Base-by-base conservation (phyloP, 2,329 filamentous ascomycete species). In the Fonsecaea monophora region DNA sequence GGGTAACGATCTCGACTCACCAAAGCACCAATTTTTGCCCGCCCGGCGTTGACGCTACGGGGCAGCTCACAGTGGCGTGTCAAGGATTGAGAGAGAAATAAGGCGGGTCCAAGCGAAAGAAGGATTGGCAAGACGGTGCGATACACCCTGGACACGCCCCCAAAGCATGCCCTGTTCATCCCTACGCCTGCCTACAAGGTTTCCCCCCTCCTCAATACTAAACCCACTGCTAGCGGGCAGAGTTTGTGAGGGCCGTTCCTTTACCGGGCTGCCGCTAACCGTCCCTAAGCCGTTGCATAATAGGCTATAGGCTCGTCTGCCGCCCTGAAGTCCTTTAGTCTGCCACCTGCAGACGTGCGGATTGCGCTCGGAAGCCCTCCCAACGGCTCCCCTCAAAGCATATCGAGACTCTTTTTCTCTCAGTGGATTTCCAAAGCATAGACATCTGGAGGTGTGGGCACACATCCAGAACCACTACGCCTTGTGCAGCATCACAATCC, bases 221-320 rank as follows among this genome's bases (percentile, higher is more conserved):
- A 56, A 64, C 21, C 21, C 30, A 50, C 13, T 64, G 50, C 65
- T 64, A 55, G 64, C 37, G 34, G 40, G 61, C 53, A 62, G 56
- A 65, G 64, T 48, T 57, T 63, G 55, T 21, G 65, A 69, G 68
- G 68, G 53, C 68, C 68, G 68, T 69, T 60, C 65, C 68, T 69
- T 62, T 57, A 58, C 62, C 56, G 59, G 58, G 60, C 64, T 62
- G 42, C 68, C 65, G 65, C 64, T 69, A 69, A 55, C 56, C 64
- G 58, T 65, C 48, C 60, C 56, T 67, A 60, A 66, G 57, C 62
- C 59, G 65, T 21, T 61, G 57, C 61, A 25, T 68, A 25, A 25
- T 25, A 25, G 25, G 25, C 25, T 56, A 63, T 69, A 65, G 68
- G 65, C 62, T 54, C 61, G 38, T 53, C 37, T 67, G 50, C 68